Evolutionary conservation across 2,329 filamentous ascomycete genomes (phyloP), one percentile per base, ranked within the genome.

Genomic region (Aspergillus sp.): DNA sequence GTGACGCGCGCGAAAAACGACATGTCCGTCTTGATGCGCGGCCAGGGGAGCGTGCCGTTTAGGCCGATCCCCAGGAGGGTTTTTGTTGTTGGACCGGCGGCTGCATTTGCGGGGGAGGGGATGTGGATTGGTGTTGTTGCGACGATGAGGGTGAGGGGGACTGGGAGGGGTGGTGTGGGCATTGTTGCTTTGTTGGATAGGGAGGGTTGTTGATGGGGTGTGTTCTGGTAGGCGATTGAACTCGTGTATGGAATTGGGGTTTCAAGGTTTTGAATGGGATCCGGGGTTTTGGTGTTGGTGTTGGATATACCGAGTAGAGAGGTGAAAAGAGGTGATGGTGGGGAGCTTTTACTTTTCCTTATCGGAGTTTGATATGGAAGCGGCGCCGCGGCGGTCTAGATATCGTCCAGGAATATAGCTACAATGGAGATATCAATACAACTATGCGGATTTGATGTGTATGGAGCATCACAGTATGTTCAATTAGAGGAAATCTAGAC

Each of bases 1-100:
- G 93, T 98, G 41, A 96, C 89, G 58, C 93, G 88, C 17, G 91
- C 90, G 74, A 99, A 99, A 74, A 96, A 98, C 40, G 87, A 86
- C 91, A 99, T 96, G 77, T 99, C 95, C 62, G 89, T 87, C 75
- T 87, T 90, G 35, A 98, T 83, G 44, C 89, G 89, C 0, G 89
- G 90, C 95, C 95, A 99, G 4, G 95, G 95, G 55, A 99, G 85
- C 3, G 81, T 83, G 59, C 91, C 91, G 59, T 83, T 81, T 47
- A 85, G 82, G 58, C 95, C 95, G 68, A 99, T 98, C 72, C 95
- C 95, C 80, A 97, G 90, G 68, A 81, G 85, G 85, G n/a, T 95
- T 90, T 73, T 95, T 86, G 66, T 93, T 82, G 19, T 4, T 37
- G 17, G 12, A 6, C 7, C 6, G 21, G 37, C 5, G 37, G 44